phyloP scores from a whole-genome alignment of 164 flowering plant genomes.

The Chimonanthus salicifolius region DNA sequence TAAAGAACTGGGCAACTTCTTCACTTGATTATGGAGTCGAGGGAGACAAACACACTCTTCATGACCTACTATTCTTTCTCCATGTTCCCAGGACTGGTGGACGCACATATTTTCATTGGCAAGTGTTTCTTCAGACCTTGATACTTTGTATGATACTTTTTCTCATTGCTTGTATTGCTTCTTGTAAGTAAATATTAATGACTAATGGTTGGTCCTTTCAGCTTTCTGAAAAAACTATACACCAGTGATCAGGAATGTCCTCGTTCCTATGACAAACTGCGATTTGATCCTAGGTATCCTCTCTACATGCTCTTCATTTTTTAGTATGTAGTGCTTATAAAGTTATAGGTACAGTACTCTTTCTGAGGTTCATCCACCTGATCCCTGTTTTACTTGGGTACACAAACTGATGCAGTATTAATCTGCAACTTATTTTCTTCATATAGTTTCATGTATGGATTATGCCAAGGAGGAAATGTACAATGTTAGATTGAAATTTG shows the following conservation, averaged over 20 bases:
- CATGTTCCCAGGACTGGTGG: conserved; percentile 98
- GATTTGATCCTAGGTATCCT: conserved; percentile 78
- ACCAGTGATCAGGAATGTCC: conserved; percentile 68
- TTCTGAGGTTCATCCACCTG: too few species aligned
- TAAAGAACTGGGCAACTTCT: conserved; percentile 67
- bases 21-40: conserved; percentile 41
- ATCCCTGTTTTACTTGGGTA: too few species aligned
- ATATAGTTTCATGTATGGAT: too few species aligned
- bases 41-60: conserved; percentile 58
- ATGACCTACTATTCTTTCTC: conserved; percentile 81
- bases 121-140: conserved; percentile 11
- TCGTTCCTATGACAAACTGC: conserved; percentile 92
- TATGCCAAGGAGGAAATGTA: neutral
- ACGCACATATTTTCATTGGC: conserved; percentile 89
- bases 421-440: too few species aligned
- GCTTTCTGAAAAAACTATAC: conserved; percentile 81
- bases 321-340: too few species aligned
- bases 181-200: neutral
- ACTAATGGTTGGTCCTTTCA: conserved; percentile 25
- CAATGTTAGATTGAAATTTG: neutral
- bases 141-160: neutral
- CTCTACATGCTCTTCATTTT: too few species aligned
- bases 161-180: neutral
- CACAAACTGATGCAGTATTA: too few species aligned
- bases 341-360: too few species aligned